Conservation (phyloP, 176 grass and related monocot genomes). For the Eragrostis curvula region DNA sequence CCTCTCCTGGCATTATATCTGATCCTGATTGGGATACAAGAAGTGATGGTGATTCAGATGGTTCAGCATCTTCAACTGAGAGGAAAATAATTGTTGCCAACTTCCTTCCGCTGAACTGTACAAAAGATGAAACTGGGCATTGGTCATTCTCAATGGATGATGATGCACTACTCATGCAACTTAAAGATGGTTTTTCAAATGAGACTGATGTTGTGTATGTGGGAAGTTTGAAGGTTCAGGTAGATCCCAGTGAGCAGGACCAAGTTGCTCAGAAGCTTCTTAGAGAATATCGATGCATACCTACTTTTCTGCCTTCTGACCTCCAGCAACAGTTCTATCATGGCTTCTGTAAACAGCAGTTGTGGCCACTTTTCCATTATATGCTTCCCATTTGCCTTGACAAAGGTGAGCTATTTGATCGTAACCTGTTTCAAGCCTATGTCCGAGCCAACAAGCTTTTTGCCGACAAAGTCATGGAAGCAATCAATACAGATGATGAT, state of each 20-base stretch:
- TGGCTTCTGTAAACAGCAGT: conserved; percentile 91
- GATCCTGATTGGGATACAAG: conserved; percentile 66
- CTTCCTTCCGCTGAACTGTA: conserved; percentile 80
- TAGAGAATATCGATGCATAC: conserved; percentile 77
- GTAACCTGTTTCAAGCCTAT: conserved; percentile 85
- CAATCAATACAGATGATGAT: conserved; percentile 93
- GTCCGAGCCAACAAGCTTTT: conserved; percentile 89
- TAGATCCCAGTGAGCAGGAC: conserved; percentile 81
- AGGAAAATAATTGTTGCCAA: conserved; percentile 96
- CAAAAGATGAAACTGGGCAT: conserved; percentile 70
- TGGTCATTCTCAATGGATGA: conserved; percentile 82
- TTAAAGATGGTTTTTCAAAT: conserved; percentile 78
- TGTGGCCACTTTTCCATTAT: conserved; percentile 97
- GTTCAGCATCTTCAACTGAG: conserved; percentile 45
- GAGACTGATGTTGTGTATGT: conserved; percentile 79
- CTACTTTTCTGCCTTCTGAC: conserved; percentile 81
- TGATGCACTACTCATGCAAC: conserved; percentile 82
- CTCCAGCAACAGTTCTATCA: conserved; percentile 84
- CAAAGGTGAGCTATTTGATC: conserved; percentile 89
- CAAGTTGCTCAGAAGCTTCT: conserved; percentile 79
- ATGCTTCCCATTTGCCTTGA: conserved; percentile 94
- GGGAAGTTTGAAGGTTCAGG: conserved; percentile 82
- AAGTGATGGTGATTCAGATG: conserved; percentile 64
- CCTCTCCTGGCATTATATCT: conserved; percentile 76
- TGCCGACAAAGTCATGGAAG: conserved; percentile 92